A percentile compares a stretch with the other conserved stretches of the same genome.
Conservation (phyloP, 331 rosid genomes). For the Pyracantha coccinea region DNA sequence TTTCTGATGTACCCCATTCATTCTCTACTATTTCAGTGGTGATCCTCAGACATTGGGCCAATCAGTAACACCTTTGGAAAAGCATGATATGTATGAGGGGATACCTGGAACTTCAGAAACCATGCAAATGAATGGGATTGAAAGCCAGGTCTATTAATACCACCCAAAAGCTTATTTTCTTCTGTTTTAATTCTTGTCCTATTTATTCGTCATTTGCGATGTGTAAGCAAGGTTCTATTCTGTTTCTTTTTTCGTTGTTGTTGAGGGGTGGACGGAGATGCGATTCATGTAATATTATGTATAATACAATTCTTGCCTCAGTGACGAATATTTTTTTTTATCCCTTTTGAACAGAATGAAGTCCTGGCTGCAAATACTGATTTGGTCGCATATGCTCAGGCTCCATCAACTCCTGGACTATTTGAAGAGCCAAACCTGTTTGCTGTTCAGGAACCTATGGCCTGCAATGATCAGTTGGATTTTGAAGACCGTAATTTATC, state of each 20-base stretch:
- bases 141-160: conserved; percentile 27
- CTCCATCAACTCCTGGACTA: conserved; percentile 60
- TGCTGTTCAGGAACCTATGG: conserved; percentile 44
- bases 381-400: conserved; percentile 44
- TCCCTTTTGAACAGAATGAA: conserved; percentile 36
- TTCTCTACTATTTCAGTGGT: conserved; percentile 23
- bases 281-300: background rate
- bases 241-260: background rate
- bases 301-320: background rate
- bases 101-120: conserved; percentile 25
- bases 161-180: background rate
- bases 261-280: background rate
- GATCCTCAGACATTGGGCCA: conserved; percentile 33
- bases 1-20: conserved; percentile 9
- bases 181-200: background rate
- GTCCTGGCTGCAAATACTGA: conserved; percentile 26
- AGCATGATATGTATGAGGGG: conserved; percentile 43
- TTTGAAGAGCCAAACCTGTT: conserved; percentile 47
- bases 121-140: conserved; percentile 30
- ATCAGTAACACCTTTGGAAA: conserved; percentile 17
- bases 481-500: conserved; percentile 37
- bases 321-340: conserved; percentile 7
- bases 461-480: conserved; percentile 40
- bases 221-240: background rate
- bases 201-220: background rate